Conservation (phyloP, 148 eudicot species). For the Heliosperma pusillum region DNA sequence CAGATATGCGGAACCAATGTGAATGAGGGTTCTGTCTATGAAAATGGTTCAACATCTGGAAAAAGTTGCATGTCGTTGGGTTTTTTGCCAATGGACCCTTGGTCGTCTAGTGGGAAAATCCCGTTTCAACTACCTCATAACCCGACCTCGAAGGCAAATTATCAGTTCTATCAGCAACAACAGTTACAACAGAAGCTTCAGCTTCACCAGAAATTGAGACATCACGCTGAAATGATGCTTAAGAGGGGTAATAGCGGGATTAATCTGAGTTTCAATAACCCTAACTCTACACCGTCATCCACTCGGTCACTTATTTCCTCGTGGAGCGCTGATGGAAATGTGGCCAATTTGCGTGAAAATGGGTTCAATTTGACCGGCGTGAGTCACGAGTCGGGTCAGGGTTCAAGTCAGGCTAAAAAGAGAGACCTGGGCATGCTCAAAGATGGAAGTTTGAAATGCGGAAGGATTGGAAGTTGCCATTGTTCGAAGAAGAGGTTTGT, state of each 20-base stretch:
- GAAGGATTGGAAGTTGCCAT: constrained; percentile 70
- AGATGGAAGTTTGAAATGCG: constrained; percentile 73
- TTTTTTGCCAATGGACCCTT: not conserved
- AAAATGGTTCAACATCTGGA: too few relatives aligned
- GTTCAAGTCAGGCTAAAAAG: constrained; percentile 44
- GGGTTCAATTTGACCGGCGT: constrained; percentile 55
- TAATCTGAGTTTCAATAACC: constrained; percentile 60
- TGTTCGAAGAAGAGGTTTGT: constrained; percentile 87
- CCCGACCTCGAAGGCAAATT: constrained; percentile 29
- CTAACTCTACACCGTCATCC: constrained; percentile 72
- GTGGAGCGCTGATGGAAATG: constrained; percentile 77
- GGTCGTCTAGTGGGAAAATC: not conserved
- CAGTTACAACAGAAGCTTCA: constrained; percentile 39
- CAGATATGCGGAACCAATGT: not conserved
- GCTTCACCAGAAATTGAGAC: constrained; percentile 51
- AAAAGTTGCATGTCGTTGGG: too few relatives aligned
- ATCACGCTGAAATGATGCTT: constrained; percentile 61
- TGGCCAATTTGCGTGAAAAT: constrained; percentile 54
- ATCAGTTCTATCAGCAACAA: constrained; percentile 35
- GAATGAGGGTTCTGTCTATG: not conserved
- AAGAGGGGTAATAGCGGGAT: constrained; percentile 60
- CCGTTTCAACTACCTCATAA: constrained; percentile 47
- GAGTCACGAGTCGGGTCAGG: constrained; percentile 54
- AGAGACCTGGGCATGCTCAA: constrained; percentile 60
- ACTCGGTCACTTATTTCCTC: constrained; percentile 81